Evolutionary conservation across 805 yeast genomes (phyloP), one percentile per base, ranked within the genome.

Genomic region (Pichia membranifaciens): DNA sequence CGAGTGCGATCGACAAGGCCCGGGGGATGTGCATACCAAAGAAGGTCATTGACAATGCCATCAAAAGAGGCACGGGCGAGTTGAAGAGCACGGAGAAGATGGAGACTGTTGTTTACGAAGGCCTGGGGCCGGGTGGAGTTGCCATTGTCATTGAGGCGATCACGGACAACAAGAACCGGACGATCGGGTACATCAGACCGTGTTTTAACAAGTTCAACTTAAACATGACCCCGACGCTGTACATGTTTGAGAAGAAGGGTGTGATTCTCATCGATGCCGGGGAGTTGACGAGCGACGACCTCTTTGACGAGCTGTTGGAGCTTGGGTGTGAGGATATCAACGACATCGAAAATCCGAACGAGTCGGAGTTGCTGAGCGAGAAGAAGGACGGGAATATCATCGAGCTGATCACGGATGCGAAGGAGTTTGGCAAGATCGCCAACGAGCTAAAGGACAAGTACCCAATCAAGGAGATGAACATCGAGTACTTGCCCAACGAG

Each of bases 41-140:
- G 64, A 83, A 79, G 59, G 88, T 88, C 46, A 81, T 93, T 54
- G 97, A 91, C 39, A 81, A 76, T 59, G 97, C 98, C 3, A 74
- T 91, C 47, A 84, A 83, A 58, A 77, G 96, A 62, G 96, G 91
- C 16, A 72, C 82, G 1, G 96, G 95, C 0, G 81, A 79, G 42
- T 69, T 74, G 25, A 67, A 72, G 33, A 73, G 69, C 29, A 60
- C 65, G 20, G 69, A 72, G 25, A 65, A 66, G 22, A 66, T 75
- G 49, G 84, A 78, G 48, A 64, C 74, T 12, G 86, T 82, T 28
- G 62, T 76, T 10, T 93, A 90, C 65, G 98, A 93, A 62, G 96
- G 93, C 15, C 71, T 89, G 63, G 97, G 91, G 0, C 96, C 96
- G 0, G 95, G 90, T 1, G 96, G 96, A 2, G 87, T 87, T 2